These are phyloP conservation scores for Candida lessepsii DNA, from an alignment of 805 yeast species.

Conservation along the genomic window DNA sequence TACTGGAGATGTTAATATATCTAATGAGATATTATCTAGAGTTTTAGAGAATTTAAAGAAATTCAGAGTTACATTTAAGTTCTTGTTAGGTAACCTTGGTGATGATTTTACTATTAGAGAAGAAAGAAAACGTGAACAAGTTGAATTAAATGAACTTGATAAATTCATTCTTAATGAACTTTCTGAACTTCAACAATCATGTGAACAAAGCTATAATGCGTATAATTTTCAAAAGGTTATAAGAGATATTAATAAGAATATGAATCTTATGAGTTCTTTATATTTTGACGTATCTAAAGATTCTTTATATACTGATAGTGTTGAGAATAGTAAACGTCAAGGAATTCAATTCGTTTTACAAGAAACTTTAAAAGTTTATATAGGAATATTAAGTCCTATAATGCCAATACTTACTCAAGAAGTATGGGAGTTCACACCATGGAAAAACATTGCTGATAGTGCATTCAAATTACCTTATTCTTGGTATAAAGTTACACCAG, in stretches of 20 bases:
- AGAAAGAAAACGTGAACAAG: too few relatives aligned
- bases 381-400: constrained; percentile 74
- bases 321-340: constrained; percentile 48
- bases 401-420: constrained; percentile 86
- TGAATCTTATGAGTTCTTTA: constrained; percentile 76
- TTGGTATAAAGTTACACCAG: constrained; percentile 30
- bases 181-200: constrained; percentile 41
- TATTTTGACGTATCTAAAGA: constrained; percentile 90
- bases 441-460: constrained; percentile 27
- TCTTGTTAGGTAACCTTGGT: constrained; percentile 71
- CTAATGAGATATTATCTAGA: constrained; percentile 67
- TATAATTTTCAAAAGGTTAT: constrained; percentile 72
- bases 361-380: constrained; percentile 57
- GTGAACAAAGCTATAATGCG: constrained; percentile 46
- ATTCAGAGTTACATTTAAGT: constrained; percentile 76
- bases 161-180: constrained; percentile 59
- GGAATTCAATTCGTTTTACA: constrained; percentile 65
- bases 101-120: constrained; percentile 19
- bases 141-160: constrained; percentile 49
- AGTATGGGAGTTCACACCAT: constrained; percentile 66
- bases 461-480: constrained; percentile 52
- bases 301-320: constrained; percentile 68
- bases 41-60: constrained; percentile 82
- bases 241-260: constrained; percentile 64
- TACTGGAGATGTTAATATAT: constrained; percentile 73